Conservation (phyloP, 2,329 filamentous ascomycete genomes). For the Colletotrichum filicis region DNA sequence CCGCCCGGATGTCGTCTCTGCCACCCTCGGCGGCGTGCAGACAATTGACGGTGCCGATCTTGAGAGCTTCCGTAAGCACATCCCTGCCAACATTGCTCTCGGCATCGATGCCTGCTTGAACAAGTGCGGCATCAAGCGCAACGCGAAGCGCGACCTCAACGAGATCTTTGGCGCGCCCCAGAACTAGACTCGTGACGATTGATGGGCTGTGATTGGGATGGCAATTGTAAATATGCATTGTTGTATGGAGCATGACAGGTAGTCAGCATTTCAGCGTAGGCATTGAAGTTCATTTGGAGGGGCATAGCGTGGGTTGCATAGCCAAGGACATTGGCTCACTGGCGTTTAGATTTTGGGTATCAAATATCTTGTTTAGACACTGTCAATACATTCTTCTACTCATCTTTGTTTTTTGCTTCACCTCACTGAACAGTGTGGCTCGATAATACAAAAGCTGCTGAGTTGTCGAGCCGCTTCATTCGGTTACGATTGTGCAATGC, state of each 20-base stretch:
- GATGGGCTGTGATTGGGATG: neutral
- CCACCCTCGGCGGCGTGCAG: constrained; percentile 50
- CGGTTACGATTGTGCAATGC: neutral
- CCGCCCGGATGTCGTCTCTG: constrained; percentile 50
- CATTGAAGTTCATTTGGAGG: neutral
- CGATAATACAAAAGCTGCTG: neutral
- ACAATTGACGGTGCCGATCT: constrained; percentile 53
- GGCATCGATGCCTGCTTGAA: constrained; percentile 62
- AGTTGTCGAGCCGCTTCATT: neutral
- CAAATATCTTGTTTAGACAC: neutral
- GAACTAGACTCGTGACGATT: neutral
- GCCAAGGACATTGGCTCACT: neutral
- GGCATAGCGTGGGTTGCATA: neutral
- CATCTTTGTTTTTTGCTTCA: neutral
- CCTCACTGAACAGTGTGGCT: neutral
- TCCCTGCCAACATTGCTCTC: constrained; percentile 61
- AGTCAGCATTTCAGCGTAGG: neutral
- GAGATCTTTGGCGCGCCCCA: constrained; percentile 32
- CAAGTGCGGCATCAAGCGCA: constrained; percentile 56
- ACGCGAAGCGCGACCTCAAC: constrained; percentile 44
- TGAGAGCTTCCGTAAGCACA: constrained; percentile 49
- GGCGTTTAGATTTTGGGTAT: neutral
- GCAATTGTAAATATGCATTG: neutral
- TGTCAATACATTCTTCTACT: neutral
- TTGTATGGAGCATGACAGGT: neutral